Evolutionary conservation across 2,329 filamentous ascomycete species (phyloP).

Genomic region (Sporothrix brunneoviolacea): DNA sequence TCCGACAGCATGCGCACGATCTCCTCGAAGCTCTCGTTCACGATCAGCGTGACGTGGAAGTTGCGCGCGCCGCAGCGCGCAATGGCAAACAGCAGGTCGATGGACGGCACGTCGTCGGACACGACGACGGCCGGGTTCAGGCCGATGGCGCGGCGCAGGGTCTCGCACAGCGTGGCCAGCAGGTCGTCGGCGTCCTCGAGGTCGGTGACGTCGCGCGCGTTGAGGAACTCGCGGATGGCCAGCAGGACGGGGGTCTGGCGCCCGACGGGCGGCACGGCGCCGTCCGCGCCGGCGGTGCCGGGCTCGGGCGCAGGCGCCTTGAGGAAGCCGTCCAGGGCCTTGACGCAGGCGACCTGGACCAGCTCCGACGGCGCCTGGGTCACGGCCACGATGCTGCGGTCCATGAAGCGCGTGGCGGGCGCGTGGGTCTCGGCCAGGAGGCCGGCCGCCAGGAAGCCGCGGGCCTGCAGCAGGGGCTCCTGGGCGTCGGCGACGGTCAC

Average conservation of each 20-base stretch:
- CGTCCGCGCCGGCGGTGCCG: too few relatives aligned
- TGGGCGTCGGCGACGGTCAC: constrained; percentile 64
- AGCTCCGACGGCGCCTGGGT: constrained; percentile 65
- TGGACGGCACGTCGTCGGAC: constrained; percentile 60
- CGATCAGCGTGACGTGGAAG: constrained; percentile 82
- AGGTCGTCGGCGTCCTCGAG: constrained; percentile 86
- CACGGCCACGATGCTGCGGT: constrained; percentile 69
- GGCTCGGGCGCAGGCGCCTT: constrained; percentile 25
- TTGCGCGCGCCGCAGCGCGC: constrained; percentile 84
- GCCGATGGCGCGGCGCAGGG: constrained; percentile 73
- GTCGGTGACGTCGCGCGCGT: constrained; percentile 72
- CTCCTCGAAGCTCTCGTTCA: constrained; percentile 87
- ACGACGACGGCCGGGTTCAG: constrained; percentile 71
- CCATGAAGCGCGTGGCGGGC: constrained; percentile 59
- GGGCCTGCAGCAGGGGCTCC: constrained; percentile 72
- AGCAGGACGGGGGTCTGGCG: constrained; percentile 55
- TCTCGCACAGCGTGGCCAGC: constrained; percentile 81
- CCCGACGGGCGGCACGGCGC: constrained; percentile 26
- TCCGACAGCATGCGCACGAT: constrained; percentile 65
- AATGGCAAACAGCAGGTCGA: constrained; percentile 80
- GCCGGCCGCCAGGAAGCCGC: constrained; percentile 82
- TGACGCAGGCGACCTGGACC: constrained; percentile 86
- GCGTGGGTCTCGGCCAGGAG: constrained; percentile 64
- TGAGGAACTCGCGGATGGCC: constrained; percentile 68
- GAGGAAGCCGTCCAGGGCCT: constrained; percentile 67